A percentile compares a stretch with the other conserved stretches of the same genome.
Evolutionary conservation across 164 flowering plant species (phyloP).

Genomic region (Chimonanthus salicifolius): DNA sequence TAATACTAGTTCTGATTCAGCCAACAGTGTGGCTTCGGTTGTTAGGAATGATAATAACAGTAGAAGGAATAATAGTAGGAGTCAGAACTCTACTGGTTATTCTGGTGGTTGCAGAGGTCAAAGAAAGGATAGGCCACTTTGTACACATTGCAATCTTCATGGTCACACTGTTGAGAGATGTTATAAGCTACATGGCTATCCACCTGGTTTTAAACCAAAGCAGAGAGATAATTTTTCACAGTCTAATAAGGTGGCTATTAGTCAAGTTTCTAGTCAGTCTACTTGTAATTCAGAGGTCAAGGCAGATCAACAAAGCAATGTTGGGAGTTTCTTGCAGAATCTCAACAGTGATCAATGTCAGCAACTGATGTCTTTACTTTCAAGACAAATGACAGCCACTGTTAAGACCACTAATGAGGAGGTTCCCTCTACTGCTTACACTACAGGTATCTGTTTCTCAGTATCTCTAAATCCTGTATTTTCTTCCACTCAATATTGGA

Average conservation of each 20-base stretch:
- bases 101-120: not conserved
- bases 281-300: not conserved
- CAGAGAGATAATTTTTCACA: not conserved
- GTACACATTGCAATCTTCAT: no score
- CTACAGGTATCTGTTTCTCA: not conserved
- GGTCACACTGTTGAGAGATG: constrained; percentile 2
- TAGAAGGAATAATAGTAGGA: not conserved
- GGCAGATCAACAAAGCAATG: no score
- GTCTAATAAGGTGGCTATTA: not conserved
- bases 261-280: not conserved
- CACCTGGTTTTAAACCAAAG: not conserved
- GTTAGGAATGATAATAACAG: not conserved
- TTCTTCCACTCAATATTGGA: not conserved
- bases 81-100: not conserved
- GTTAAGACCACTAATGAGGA: not conserved
- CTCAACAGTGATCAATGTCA: not conserved
- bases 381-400: not conserved
- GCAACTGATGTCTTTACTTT: not conserved
- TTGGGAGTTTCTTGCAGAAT: no score
- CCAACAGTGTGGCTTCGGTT: not conserved
- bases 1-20: not conserved
- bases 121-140: no score
- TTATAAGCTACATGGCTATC: constrained; percentile 8
- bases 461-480: not conserved
- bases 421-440: constrained; percentile 1